phyloP scores from a whole-genome alignment of 805 yeast species.

The Lipomyces oligophaga region DNA sequence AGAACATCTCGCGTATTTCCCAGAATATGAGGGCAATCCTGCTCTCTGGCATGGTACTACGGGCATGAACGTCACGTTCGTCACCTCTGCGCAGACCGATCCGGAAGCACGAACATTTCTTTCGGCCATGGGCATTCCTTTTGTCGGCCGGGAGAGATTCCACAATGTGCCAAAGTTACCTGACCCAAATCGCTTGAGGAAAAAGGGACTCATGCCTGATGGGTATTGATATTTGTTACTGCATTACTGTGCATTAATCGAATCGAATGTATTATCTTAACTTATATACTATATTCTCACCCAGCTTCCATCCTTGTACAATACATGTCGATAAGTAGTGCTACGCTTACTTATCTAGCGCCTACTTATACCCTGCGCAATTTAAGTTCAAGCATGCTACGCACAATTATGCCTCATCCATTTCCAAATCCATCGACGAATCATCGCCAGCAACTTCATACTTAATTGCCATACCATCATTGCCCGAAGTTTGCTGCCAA shows the following conservation, averaged over 20 bases:
- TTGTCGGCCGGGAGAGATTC: slow-evolving; percentile 23
- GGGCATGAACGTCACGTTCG: slow-evolving; percentile 80
- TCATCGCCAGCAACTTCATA: slow-evolving; percentile 23
- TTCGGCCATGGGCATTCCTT: slow-evolving; percentile 60
- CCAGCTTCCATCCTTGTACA: no score
- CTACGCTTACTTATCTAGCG: no score
- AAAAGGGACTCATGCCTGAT: no score
- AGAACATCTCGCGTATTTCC: slow-evolving; percentile 76
- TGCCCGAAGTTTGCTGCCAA: slow-evolving; percentile 11
- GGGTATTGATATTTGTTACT: no score
- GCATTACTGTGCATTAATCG: no score
- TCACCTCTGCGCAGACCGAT: slow-evolving; percentile 87
- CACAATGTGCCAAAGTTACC: slow-evolving; percentile 21
- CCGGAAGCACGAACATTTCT: slow-evolving; percentile 81
- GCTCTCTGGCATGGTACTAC: slow-evolving; percentile 84
- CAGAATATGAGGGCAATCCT: slow-evolving; percentile 86
- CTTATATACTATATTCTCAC: no score
- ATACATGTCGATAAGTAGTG: no score
- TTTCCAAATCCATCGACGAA: slow-evolving; percentile 21
- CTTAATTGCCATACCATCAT: slow-evolving; percentile 7
- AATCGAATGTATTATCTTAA: no score
- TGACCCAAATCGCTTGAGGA: no score
- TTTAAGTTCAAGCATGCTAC: no score
- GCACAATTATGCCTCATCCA: no score
- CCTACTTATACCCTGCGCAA: no score